Percentiles rank a stretch among this genome's conserved stretches.
Evolutionary conservation across 257 asterid genomes (phyloP).

Genomic region (Solanum lycopersicoides): DNA sequence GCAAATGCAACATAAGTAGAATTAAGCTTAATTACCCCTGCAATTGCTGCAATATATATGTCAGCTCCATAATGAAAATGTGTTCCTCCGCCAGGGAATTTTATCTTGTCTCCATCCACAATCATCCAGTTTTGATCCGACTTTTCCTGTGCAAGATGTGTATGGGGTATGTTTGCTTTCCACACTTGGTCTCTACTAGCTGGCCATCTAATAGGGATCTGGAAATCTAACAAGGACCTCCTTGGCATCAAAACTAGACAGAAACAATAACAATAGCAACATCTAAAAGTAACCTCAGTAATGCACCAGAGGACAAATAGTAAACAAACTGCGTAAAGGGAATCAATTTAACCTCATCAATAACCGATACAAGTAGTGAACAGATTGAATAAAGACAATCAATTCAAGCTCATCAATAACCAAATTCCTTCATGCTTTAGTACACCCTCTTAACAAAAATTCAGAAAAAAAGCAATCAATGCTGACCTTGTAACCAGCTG

Average conservation of each 20-base stretch:
- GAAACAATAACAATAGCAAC: neutral
- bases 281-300: neutral
- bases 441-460: neutral
- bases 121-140: constrained; percentile 95
- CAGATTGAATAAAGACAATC: neutral
- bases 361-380: neutral
- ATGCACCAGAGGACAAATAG: neutral
- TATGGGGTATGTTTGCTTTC: constrained; percentile 94
- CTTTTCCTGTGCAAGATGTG: constrained; percentile 86
- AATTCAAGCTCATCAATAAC: neutral
- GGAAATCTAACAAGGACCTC: constrained; percentile 56
- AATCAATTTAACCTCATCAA: neutral
- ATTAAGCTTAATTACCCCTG: constrained; percentile 41
- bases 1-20: neutral
- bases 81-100: constrained; percentile 97
- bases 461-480: neutral
- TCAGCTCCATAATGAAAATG: constrained; percentile 90
- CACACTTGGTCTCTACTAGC: constrained; percentile 85
- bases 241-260: constrained; percentile 47
- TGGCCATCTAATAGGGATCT: constrained; percentile 96
- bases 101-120: constrained; percentile 81
- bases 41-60: constrained; percentile 74
- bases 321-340: neutral
- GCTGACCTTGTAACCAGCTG: constrained; percentile 83
- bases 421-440: neutral